Evolutionary conservation across 345 rosid species (phyloP), one percentile per base, ranked within the genome.

Genomic region (Combretum micranthum): DNA sequence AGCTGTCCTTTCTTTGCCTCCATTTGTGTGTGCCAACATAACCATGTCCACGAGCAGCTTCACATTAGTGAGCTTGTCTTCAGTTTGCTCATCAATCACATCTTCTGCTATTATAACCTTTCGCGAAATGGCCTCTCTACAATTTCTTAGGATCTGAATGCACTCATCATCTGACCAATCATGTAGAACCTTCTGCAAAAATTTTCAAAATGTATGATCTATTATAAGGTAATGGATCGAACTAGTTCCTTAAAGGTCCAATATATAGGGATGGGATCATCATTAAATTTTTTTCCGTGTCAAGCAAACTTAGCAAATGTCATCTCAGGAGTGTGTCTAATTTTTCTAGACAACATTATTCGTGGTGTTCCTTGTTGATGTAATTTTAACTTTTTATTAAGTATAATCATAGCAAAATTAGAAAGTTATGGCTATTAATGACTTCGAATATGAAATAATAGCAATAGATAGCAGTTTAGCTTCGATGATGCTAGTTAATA

Each of bases 81-180:
- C 62, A 14, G 72, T 65, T 13, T 61, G 69, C 46, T 83, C 79
- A 6, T 71, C 77, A 0, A 83, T 59, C 60, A 83, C 83, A 0
- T 64, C 68, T 5, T 83, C 96, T 15, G 74, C 79, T 15, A 90
- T 82, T 50, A 85, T 61, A 52, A 85, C 86, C 76, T 83, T 85
- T 44, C 90, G 84, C 2, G 80, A 60, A 44, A 83, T 66, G 0
- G 87, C 86, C 75, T 87, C 82, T 67, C 60, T 79, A 55, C 96
- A 90, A 0, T 75, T 85, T 61, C 75, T 83, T 39, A 85, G 66
- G 44, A 87, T 83, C 6, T 46, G 55, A 49, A 83, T 76, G 72
- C 96, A 87, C 1, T 87, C 84, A 1, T 72, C 77, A 21, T 90
- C 96, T 1, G 72, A 75, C 96, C 94, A 83, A 6, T 85, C 87